Evolutionary conservation across 257 asterid genomes (phyloP), one percentile per base, ranked within the genome.

Genomic region (Solanum chiquidenum): DNA sequence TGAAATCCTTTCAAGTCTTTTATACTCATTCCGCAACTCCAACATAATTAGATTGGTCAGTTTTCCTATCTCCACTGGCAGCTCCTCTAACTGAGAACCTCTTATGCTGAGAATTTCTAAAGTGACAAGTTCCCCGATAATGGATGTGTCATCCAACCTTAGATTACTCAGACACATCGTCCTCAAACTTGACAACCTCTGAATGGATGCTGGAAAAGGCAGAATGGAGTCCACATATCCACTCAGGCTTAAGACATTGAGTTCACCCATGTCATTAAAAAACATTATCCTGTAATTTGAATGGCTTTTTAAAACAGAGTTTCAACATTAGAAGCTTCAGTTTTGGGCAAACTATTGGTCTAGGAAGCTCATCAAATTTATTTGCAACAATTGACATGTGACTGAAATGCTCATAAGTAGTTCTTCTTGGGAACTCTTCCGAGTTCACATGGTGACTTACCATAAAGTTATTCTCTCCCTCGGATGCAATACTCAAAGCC

Each of bases 51-150:
- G 62, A 52, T 52, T 52, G 62, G 62, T 52, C 62, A 52, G 3
- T 52, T 52, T 52, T 16, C 62, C 62, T 6, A 52, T 52, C 62
- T 52, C 62, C 62, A 52, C 4, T 6, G 62, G 62, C 62, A 52
- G 60, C 60, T 49, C 69, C 31, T 20, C 20, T 10, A 86, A 79
- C 11, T 18, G 21, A 86, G 90, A 86, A 3, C 16, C 25, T 52
- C 1, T 18, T 35, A 88, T 85, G 85, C 55, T 86, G 68, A 88
- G 88, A 69, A 88, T 31, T 79, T 88, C 87, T 37, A 68, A 49
- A 6, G 18, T 66, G 12, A 14, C 14, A 46, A 85, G 84, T 62
- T 44, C 62, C 12, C 38, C 88, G 12, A 88, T 58, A 16, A 44
- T 42, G 33, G 88, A 73, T 31, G 58, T 58, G 29, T 12, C 83